A percentile compares a stretch with the other conserved stretches of the same genome.
Conservation (phyloP, 2,329 filamentous ascomycete genomes). For the Chaetomiaceae sp. region DNA sequence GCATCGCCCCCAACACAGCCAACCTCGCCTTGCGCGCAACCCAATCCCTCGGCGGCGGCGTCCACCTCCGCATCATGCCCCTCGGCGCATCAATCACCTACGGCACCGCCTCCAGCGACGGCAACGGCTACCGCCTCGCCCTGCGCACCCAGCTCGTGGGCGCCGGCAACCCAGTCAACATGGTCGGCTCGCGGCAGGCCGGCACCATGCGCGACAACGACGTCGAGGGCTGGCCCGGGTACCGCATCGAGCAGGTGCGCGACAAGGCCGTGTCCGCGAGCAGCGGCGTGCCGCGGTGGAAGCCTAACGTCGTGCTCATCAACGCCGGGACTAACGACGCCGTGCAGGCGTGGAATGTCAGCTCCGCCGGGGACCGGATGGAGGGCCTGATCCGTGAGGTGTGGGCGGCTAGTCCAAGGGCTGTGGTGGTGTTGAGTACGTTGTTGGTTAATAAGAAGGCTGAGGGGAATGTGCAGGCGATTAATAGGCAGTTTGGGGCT, state of each 20-base stretch:
- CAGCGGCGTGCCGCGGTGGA: constrained; percentile 26
- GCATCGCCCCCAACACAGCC: constrained; percentile 13
- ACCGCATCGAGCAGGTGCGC: constrained; percentile 37
- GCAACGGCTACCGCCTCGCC: constrained; percentile 37
- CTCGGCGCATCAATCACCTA: constrained; percentile 42
- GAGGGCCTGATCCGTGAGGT: constrained; percentile 34
- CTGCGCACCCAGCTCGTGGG: constrained; percentile 29
- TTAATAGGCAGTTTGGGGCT: constrained; percentile 33
- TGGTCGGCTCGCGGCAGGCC: constrained; percentile 37
- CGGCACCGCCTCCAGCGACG: constrained; percentile 26
- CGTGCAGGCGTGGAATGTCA: constrained; percentile 30
- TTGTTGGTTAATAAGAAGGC: constrained; percentile 28
- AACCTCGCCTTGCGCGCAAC: constrained; percentile 13
- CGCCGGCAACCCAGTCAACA: constrained; percentile 34
- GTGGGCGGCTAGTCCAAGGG: constrained; percentile 29
- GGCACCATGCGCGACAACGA: constrained; percentile 40
- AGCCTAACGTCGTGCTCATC: constrained; percentile 39
- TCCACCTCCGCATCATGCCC: constrained; percentile 39
- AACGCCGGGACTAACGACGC: constrained; percentile 44
- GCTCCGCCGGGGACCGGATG: constrained; percentile 31
- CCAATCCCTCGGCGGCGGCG: constrained; percentile 19
- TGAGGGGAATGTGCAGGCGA: constrained; percentile 28
- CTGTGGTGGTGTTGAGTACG: constrained; percentile 37
- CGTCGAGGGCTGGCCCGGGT: constrained; percentile 42
- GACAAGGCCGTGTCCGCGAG: constrained; percentile 1